These are phyloP conservation scores for Alternaria sp. DNA, from an alignment of 2,329 filamentous ascomycete species.

Conservation along the genomic window DNA sequence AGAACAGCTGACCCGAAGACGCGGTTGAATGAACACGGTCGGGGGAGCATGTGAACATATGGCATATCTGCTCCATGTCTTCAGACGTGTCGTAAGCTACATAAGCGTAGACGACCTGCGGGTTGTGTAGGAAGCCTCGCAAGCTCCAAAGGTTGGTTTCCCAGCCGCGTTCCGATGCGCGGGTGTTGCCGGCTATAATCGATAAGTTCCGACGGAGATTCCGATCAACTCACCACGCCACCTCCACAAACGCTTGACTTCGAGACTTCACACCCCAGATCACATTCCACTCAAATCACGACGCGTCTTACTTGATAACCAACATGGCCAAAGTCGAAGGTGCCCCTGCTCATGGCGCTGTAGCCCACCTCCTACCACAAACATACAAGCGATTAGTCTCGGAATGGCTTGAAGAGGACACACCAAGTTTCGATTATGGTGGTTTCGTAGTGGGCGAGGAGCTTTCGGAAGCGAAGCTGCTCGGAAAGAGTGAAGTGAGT, in stretches of 20 bases:
- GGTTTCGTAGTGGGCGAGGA: slow-evolving; percentile 90
- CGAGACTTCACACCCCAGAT: neutral
- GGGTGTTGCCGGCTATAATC: slow-evolving; percentile 23
- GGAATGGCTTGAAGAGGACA: slow-evolving; percentile 93
- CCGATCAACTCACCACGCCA: slow-evolving; percentile 11
- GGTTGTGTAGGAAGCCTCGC: neutral
- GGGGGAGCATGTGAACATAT: neutral
- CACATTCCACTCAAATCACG: neutral
- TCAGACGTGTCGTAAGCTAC: neutral
- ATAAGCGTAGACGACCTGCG: neutral
- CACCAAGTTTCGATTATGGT: slow-evolving; percentile 94
- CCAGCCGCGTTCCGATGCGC: slow-evolving; percentile 9
- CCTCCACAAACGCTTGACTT: neutral
- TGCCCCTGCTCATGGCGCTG: slow-evolving; percentile 63
- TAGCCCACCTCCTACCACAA: slow-evolving; percentile 78
- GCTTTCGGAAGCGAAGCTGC: slow-evolving; percentile 56
- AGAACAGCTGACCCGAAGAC: neutral
- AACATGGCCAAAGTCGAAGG: slow-evolving; percentile 51
- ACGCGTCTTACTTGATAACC: neutral
- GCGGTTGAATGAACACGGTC: neutral
- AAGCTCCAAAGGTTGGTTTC: neutral
- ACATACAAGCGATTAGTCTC: slow-evolving; percentile 83
- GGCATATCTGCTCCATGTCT: neutral
- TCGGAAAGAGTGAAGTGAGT: slow-evolving; percentile 63
- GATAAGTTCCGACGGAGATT: slow-evolving; percentile 12